Evolutionary conservation across 306 rosid genomes (phyloP).

Genomic region (Pterocarpus santalinus): DNA sequence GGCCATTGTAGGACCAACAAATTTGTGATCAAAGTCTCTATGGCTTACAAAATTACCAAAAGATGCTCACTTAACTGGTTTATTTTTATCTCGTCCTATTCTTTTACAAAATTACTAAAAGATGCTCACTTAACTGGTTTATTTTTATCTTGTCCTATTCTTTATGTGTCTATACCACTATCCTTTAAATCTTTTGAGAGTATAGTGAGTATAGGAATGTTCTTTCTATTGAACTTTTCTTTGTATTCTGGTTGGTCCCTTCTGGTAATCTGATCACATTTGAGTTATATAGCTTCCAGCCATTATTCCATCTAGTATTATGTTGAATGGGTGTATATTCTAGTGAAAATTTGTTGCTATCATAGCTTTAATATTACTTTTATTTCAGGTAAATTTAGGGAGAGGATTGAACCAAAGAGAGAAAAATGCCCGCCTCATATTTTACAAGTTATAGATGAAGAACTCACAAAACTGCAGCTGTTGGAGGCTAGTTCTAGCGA

Average conservation of each 20-base stretch:
- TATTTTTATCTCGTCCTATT: not conserved
- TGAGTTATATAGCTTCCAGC: constrained; percentile 29
- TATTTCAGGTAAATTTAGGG: constrained; percentile 85
- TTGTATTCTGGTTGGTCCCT: constrained; percentile 29
- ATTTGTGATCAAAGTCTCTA: constrained; percentile 30
- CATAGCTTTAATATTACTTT: constrained; percentile 35
- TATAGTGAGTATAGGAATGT: constrained; percentile 24
- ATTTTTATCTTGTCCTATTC: not conserved
- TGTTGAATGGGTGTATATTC: constrained; percentile 34
- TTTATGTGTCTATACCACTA: constrained; percentile 3
- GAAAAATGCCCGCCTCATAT: constrained; percentile 93
- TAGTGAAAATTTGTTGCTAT: constrained; percentile 19
- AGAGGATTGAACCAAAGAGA: constrained; percentile 95
- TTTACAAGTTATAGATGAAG: constrained; percentile 97
- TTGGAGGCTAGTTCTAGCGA: constrained; percentile 99
- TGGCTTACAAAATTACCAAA: constrained; percentile 25
- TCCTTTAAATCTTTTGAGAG: not conserved
- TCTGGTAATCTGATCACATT: constrained; percentile 23
- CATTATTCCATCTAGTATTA: constrained; percentile 13
- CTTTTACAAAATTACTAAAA: constrained; percentile 21
- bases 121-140: constrained; percentile 22
- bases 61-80: constrained; percentile 21
- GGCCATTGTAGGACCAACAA: constrained; percentile 7
- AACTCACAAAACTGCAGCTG: constrained; percentile 88
- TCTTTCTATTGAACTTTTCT: constrained; percentile 12